Percentiles rank a stretch among this genome's conserved stretches.
phyloP scores from a whole-genome alignment of 768 basidiomycete species.

The Russula emetica region DNA sequence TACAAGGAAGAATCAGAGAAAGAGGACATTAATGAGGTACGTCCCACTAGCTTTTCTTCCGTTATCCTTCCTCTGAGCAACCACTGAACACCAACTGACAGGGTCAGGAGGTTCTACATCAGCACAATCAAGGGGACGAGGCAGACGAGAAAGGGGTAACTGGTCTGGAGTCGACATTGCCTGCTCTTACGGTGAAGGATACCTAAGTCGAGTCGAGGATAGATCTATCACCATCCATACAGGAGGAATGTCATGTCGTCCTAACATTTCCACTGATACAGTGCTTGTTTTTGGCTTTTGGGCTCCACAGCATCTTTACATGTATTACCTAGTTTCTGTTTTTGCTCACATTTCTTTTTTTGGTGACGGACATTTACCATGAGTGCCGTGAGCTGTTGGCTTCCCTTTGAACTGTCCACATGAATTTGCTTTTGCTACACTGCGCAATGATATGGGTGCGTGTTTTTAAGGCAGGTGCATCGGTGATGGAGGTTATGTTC shows the following conservation, averaged over 20 bases:
- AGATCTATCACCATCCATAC: neutral
- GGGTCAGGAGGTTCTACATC: conserved; percentile 21
- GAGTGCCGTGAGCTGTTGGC: neutral
- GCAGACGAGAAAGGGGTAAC: neutral
- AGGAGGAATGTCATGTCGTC: neutral
- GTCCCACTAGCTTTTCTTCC: conserved; percentile 4
- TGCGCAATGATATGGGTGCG: too few species aligned
- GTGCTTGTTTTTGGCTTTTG: neutral
- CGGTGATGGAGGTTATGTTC: neutral
- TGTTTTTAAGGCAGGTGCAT: too few species aligned
- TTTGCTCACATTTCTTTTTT: neutral
- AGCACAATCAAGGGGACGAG: conserved; percentile 19
- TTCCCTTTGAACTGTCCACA: neutral
- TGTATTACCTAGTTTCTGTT: neutral
- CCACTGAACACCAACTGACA: neutral
- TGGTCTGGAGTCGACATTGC: conserved; percentile 5
- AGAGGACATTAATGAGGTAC: conserved; percentile 32
- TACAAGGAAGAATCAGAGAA: conserved; percentile 82
- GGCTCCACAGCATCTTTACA: neutral
- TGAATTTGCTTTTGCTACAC: neutral
- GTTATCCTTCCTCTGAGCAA: neutral
- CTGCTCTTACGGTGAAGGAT: conserved; percentile 4
- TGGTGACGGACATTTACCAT: neutral
- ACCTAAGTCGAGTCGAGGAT: neutral
- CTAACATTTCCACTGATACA: neutral